Conservation (phyloP, 2,329 filamentous ascomycete genomes). For the Pseudopyricularia cyperi region DNA sequence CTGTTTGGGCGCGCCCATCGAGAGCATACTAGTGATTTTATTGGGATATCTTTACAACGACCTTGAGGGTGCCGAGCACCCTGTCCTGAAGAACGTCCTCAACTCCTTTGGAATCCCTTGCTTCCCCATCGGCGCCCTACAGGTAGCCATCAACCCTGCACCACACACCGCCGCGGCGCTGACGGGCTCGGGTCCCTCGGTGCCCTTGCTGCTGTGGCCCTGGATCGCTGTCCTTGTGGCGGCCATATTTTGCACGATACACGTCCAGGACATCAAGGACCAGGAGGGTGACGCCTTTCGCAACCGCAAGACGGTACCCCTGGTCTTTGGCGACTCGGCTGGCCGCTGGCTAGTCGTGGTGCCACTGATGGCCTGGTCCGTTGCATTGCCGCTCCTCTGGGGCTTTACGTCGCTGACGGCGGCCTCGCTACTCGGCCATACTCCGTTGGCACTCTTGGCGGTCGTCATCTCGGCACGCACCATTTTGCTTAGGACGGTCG, state of each 20-base stretch:
- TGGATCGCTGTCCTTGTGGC: conserved; percentile 7
- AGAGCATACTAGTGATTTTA: conserved; percentile 17
- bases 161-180: neutral
- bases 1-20: conserved; percentile 11
- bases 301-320: conserved; percentile 6
- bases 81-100: conserved; percentile 12
- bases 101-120: conserved; percentile 8
- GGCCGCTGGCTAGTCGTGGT: conserved; percentile 2
- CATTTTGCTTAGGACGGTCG: neutral
- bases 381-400: neutral
- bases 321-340: conserved; percentile 1
- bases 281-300: conserved; percentile 8
- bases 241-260: conserved; percentile 11
- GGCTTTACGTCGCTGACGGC: neutral
- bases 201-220: neutral
- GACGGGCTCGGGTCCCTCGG: neutral
- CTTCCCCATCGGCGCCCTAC: conserved; percentile 4
- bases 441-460: neutral
- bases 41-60: conserved; percentile 28
- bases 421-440: neutral
- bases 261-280: conserved; percentile 11
- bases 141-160: conserved; percentile 3
- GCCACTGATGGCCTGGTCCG: neutral
- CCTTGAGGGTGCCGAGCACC: conserved; percentile 14
- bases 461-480: neutral